Evolutionary conservation across 2,329 filamentous ascomycete species (phyloP).

Genomic region (Triangularia setosa): DNA sequence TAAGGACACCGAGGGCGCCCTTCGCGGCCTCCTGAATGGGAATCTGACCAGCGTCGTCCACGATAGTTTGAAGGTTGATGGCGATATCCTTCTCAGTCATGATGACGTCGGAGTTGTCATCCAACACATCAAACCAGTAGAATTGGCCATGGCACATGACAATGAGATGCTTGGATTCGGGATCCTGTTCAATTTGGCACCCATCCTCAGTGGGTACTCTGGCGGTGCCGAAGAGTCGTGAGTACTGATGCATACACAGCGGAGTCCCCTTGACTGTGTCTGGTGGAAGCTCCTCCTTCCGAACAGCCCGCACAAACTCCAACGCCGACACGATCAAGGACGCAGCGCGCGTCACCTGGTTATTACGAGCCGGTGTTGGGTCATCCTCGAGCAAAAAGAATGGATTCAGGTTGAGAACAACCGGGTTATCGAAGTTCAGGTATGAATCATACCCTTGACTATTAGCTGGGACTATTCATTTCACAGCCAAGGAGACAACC

Average conservation of each 20-base stretch:
- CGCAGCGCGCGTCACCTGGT: conserved; percentile 91
- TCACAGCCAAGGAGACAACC: not conserved
- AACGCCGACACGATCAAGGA: conserved; percentile 87
- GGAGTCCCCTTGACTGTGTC: conserved; percentile 81
- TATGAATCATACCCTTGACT: conserved; percentile 93
- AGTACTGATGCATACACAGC: conserved; percentile 98
- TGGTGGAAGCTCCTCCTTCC: conserved; percentile 86
- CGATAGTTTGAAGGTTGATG: conserved; percentile 85
- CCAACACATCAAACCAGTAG: conserved; percentile 98
- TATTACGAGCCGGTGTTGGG: conserved; percentile 90
- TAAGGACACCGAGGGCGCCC: conserved; percentile 85
- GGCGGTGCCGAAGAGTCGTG: conserved; percentile 88
- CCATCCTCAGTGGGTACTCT: conserved; percentile 91
- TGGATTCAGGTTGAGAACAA: conserved; percentile 94
- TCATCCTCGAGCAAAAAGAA: conserved; percentile 98
- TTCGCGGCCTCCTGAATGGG: conserved; percentile 96
- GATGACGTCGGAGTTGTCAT: conserved; percentile 90
- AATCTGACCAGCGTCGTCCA: conserved; percentile 83
- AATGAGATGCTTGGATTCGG: conserved; percentile 86
- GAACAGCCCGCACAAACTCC: conserved; percentile 87
- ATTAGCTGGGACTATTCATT: conserved; percentile 11
- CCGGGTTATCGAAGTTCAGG: conserved; percentile 94
- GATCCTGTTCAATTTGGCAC: conserved; percentile 93
- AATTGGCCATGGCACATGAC: conserved; percentile 94
- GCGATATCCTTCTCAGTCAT: conserved; percentile 95